These are phyloP conservation scores for Theileria parva DNA, from an alignment of 169 alveolate genomes.

Conservation along the genomic window DNA sequence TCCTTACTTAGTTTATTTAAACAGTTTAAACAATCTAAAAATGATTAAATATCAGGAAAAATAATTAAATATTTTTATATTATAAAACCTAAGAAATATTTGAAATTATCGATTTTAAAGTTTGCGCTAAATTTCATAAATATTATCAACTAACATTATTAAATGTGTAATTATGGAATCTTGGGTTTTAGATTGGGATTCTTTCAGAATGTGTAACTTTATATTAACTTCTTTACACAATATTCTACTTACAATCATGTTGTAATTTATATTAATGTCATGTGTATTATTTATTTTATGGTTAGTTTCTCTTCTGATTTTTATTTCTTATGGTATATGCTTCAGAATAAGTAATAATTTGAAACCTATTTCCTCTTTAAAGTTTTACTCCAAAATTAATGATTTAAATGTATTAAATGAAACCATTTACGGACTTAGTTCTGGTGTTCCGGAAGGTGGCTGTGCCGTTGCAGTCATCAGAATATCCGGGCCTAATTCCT, in stretches of 20 bases:
- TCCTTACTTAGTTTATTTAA: slow-evolving; percentile 23
- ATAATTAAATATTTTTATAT: not conserved
- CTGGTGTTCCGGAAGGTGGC: slow-evolving; percentile 66
- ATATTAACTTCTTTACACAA: not conserved
- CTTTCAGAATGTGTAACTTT: not conserved
- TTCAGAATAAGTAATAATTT: not conserved
- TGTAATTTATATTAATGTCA: not conserved
- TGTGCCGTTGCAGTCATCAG: slow-evolving; percentile 65
- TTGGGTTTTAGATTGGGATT: slow-evolving; percentile 8
- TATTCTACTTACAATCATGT: not conserved
- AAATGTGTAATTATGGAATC: slow-evolving; percentile 8
- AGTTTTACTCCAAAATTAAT: not conserved
- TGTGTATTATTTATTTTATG: not conserved
- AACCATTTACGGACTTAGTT: slow-evolving; percentile 56
- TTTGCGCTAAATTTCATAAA: slow-evolving; percentile 61
- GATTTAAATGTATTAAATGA: slow-evolving; percentile 2
- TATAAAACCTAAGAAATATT: slow-evolving; percentile 50
- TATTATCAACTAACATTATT: not conserved
- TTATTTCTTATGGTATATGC: not conserved
- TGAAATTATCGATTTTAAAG: slow-evolving; percentile 37
- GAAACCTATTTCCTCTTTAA: not conserved
- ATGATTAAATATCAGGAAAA: not conserved
- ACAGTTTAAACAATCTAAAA: slow-evolving; percentile 28
- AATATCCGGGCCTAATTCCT: slow-evolving; percentile 51
- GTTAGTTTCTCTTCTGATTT: not conserved